Evolutionary conservation across 495 filamentous ascomycete species (phyloP).

Genomic region (Penicillium subrubescens): DNA sequence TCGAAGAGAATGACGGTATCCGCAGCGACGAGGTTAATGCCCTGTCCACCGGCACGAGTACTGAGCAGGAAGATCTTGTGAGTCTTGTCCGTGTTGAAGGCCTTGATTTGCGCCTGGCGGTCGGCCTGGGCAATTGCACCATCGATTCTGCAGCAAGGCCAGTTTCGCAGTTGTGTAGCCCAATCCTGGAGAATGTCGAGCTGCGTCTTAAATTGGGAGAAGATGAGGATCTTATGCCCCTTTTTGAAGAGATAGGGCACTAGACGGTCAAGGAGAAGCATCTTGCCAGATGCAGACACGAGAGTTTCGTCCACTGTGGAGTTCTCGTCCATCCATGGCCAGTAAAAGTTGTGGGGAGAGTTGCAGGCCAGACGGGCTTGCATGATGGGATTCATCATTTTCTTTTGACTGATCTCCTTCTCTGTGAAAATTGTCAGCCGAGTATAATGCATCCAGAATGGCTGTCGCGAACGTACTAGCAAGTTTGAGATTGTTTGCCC

Average conservation of each 20-base stretch:
- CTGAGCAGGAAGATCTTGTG: conserved; percentile 83
- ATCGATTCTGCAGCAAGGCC: conserved; percentile 89
- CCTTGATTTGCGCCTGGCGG: conserved; percentile 77
- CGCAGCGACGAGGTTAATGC: conserved; percentile 81
- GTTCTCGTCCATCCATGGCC: conserved; percentile 69
- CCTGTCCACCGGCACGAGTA: conserved; percentile 90
- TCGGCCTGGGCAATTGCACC: conserved; percentile 81
- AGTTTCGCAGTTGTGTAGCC: conserved; percentile 67
- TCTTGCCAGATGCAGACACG: conserved; percentile 87
- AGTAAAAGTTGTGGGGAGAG: conserved; percentile 94
- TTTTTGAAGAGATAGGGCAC: conserved; percentile 72
- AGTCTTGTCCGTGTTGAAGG: conserved; percentile 74
- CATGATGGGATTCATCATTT: conserved; percentile 91
- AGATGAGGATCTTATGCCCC: conserved; percentile 90
- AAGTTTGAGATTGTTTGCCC: conserved; percentile 71
- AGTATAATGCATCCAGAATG: not conserved
- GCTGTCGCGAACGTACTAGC: conserved; percentile 63
- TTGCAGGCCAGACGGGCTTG: conserved; percentile 93
- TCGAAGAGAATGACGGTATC: conserved; percentile 78
- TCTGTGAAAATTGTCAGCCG: conserved; percentile 46
- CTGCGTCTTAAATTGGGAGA: conserved; percentile 94
- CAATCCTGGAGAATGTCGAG: conserved; percentile 91
- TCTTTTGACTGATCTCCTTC: conserved; percentile 84
- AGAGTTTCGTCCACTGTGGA: conserved; percentile 70
- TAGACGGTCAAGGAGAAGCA: conserved; percentile 88